Evolutionary conservation across 345 rosid genomes (phyloP).

Genomic region (Hypericum perforatum): DNA sequence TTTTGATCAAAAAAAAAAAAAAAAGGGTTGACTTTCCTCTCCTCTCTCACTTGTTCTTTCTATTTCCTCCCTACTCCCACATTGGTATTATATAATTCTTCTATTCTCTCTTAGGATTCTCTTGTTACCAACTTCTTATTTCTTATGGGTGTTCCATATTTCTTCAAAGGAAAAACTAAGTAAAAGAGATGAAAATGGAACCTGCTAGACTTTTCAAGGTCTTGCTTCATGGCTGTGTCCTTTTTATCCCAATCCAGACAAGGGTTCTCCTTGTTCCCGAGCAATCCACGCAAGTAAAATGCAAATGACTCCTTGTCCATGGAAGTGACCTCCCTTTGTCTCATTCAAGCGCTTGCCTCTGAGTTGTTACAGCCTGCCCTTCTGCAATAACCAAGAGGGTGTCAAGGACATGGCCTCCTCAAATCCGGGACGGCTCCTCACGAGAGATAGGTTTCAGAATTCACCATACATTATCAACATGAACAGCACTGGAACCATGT

Average conservation of each 20-base stretch:
- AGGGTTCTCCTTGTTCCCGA: slow-evolving; percentile 70
- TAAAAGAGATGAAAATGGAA: too few relatives aligned
- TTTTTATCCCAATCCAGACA: slow-evolving; percentile 29
- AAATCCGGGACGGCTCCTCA: slow-evolving; percentile 69
- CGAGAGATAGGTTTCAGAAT: slow-evolving; percentile 87
- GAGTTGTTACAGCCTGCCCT: slow-evolving; percentile 60
- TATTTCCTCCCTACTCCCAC: too few relatives aligned
- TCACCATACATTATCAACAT: slow-evolving; percentile 65
- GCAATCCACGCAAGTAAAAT: slow-evolving; percentile 22
- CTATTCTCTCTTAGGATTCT: too few relatives aligned
- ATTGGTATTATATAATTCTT: too few relatives aligned
- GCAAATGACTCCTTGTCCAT: slow-evolving; percentile 47
- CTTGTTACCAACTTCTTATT: too few relatives aligned
- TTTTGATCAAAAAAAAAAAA: too few relatives aligned
- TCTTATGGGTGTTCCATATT: too few relatives aligned
- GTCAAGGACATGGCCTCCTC: slow-evolving; percentile 70
- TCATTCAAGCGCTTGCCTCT: slow-evolving; percentile 74
- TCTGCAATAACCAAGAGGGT: slow-evolving; percentile 57
- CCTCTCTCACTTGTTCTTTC: too few relatives aligned
- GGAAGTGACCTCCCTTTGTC: slow-evolving; percentile 81
- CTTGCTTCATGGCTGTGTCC: slow-evolving; percentile 13
- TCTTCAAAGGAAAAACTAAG: too few relatives aligned
- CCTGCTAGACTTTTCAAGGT: too few relatives aligned
- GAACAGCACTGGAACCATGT: slow-evolving; percentile 55
- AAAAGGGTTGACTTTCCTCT: too few relatives aligned